phyloP scores from a whole-genome alignment of 352 stramenopile species.

The Phytophthora cryptogea region DNA sequence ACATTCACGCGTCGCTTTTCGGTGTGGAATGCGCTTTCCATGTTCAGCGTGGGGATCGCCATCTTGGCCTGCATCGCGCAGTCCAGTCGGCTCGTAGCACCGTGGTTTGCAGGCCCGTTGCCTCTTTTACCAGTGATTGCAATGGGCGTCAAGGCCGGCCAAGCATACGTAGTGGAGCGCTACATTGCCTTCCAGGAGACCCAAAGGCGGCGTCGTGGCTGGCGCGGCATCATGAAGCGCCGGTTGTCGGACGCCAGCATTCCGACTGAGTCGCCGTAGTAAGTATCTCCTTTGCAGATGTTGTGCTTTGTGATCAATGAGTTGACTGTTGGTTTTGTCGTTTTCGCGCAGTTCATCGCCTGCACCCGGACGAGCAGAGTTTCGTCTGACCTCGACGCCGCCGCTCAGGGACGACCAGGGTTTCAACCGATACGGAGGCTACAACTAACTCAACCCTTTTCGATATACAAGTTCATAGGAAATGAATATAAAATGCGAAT shows the following conservation, averaged over 20 bases:
- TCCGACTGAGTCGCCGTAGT: conserved; percentile 65
- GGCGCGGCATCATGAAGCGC: conserved; percentile 85
- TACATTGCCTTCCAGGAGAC: conserved; percentile 86
- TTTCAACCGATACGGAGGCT: conserved; percentile 25
- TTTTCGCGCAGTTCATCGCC: conserved; percentile 25
- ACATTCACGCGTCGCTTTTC: conserved; percentile 73
- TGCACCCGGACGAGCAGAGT: conserved; percentile 29
- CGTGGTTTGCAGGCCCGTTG: conserved; percentile 79
- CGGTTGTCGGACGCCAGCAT: conserved; percentile 78
- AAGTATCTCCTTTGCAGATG: conserved; percentile 19
- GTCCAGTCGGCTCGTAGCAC: conserved; percentile 71
- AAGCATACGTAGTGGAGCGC: conserved; percentile 71
- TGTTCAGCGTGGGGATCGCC: conserved; percentile 71
- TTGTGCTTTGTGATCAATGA: conserved; percentile 3
- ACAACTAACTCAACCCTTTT: conserved; percentile 16
- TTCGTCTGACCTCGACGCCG: conserved; percentile 23
- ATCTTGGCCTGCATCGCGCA: conserved; percentile 67
- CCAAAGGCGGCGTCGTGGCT: conserved; percentile 68
- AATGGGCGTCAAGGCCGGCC: conserved; percentile 66
- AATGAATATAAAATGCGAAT: conserved; percentile 21
- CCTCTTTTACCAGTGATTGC: conserved; percentile 70
- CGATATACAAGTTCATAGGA: conserved; percentile 19
- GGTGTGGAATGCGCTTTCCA: conserved; percentile 83
- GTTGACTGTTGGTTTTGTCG: conserved; percentile 14
- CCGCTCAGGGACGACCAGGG: conserved; percentile 21